Percentiles rank a stretch among this genome's conserved stretches.
phyloP scores from a whole-genome alignment of 1,284 basidiomycete species.

The Puccinia coronata region DNA sequence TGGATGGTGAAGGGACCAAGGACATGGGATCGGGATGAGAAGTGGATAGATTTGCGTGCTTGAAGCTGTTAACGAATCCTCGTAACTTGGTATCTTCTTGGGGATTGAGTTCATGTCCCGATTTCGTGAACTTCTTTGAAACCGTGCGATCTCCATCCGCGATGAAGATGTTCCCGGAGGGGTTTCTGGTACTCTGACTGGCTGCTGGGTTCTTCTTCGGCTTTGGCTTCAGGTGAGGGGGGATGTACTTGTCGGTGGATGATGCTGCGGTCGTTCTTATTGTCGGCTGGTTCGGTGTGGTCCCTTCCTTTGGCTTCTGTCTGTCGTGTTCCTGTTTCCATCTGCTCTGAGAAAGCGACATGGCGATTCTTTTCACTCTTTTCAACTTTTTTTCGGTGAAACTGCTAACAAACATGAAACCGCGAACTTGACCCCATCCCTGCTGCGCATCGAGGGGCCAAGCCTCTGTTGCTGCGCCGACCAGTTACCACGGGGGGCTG shows the following conservation, averaged over 20 bases:
- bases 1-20: constrained; percentile 37
- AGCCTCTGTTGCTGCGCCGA: too few relatives aligned
- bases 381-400: neutral
- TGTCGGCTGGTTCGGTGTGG: neutral
- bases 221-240: constrained; percentile 8
- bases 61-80: constrained; percentile 21
- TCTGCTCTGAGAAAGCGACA: constrained; percentile 15
- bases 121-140: constrained; percentile 39
- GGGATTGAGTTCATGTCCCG: neutral
- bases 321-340: constrained; percentile 11
- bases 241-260: constrained; percentile 19
- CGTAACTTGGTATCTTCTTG: constrained; percentile 11
- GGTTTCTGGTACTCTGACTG: neutral
- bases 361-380: neutral
- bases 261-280: neutral
- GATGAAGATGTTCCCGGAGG: constrained; percentile 15
- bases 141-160: neutral
- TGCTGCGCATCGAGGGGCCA: too few relatives aligned
- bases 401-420: too few relatives aligned
- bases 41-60: neutral
- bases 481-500: too few relatives aligned
- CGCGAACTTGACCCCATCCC: too few relatives aligned
- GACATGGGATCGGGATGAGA: constrained; percentile 43
- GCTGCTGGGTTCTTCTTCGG: neutral
- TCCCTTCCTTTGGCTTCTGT: neutral